Percentiles rank a stretch among this genome's conserved stretches.
Evolutionary conservation across 192 early-diverging fungal genomes (phyloP).

Genomic region (Linnemannia elongata): DNA sequence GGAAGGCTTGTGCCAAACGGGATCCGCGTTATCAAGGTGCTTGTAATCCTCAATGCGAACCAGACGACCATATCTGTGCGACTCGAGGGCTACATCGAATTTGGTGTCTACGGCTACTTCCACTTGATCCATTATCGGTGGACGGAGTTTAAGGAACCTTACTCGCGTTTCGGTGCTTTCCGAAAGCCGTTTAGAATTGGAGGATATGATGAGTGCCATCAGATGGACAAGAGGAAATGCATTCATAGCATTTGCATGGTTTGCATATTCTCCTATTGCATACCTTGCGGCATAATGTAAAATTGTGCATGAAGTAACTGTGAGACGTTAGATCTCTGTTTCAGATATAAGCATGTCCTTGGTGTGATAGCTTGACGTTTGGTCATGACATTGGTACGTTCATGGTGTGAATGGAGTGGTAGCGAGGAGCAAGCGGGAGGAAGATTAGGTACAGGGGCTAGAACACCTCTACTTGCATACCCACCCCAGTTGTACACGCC

Average conservation of each 20-base stretch:
- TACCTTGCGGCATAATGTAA: no score
- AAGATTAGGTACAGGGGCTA: not conserved
- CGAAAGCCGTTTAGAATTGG: no score
- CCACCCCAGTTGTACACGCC: not conserved
- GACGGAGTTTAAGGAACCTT: no score
- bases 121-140: no score
- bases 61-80: slow-evolving; percentile 15
- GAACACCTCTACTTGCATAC: not conserved
- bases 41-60: slow-evolving; percentile 15
- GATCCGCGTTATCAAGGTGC: slow-evolving; percentile 13
- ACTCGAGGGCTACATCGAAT: slow-evolving; percentile 14
- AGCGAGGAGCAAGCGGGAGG: not conserved
- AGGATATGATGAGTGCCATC: no score
- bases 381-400: not conserved
- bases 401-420: not conserved
- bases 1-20: slow-evolving; percentile 11
- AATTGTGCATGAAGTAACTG: not conserved
- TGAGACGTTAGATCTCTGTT: not conserved
- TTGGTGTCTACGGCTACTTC: not conserved
- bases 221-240: no score
- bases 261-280: not conserved
- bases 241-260: no score
- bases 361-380: not conserved
- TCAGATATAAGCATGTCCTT: no score
- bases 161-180: no score